Evolutionary conservation across 1,284 basidiomycete genomes (phyloP), one percentile per base, ranked within the genome.

Genomic region (Omphalotus olearius): DNA sequence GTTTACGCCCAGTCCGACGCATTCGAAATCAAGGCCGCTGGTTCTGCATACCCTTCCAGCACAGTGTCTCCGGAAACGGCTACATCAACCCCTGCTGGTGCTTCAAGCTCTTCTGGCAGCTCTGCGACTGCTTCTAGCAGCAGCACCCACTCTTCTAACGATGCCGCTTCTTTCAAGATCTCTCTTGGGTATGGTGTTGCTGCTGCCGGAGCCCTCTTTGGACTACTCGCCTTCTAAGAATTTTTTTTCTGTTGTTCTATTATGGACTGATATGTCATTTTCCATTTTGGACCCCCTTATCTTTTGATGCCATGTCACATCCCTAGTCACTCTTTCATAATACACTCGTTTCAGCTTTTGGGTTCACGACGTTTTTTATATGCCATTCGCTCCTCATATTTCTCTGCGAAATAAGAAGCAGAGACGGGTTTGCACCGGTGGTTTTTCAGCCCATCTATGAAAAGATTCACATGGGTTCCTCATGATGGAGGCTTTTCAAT

Each of bases 21-120:
- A 9, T 91, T 91, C 66, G 80, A 85, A 64, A 79, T 91, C 69
- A 85, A 85, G 64, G 61, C 83, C 11, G 59, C 70, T 38, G 81
- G 80, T 47, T 74, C 88, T 11, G 9, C 73, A 6, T 91, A 87
- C 67, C 85, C 88, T 16, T 33, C 43, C 2, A 36, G 45, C 40
- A 48, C 59, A n/a, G 55, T 62, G 2, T 44, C 56, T 25, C 50
- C 62, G 10, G 38, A 57, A 17, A 61, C 75, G 13, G 57, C 72
- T 3, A 63, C 73, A 17, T 64, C 73, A 14, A 67, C 73, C 17
- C 65, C 68, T 20, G 60, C 66, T 2, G 58, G 60, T 42, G 51
- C 50, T 26, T 55, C 57, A 39, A 51, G 62, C 2, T 52, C 63
- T 2, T 63, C 67, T 11, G 17, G 51, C 25, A 35, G 62, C 50